Conservation (phyloP, 2,329 filamentous ascomycete species). For the Immersiporthe knoxdaviesiana region DNA sequence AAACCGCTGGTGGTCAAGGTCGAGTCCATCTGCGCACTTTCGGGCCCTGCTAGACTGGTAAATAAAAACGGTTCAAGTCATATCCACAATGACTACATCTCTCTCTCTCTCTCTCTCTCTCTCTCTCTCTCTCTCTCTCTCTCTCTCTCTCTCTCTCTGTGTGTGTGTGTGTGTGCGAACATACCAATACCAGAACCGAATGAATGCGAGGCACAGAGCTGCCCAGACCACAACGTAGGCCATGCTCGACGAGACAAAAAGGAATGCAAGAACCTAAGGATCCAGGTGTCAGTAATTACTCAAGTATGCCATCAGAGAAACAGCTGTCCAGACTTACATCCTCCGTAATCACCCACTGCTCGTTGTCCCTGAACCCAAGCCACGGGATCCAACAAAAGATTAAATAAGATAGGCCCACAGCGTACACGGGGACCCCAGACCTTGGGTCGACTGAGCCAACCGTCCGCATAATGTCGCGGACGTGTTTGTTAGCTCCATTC, state of each 20-base stretch:
- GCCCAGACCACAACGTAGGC: constrained; percentile 24
- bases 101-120: no score
- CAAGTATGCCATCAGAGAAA: no score
- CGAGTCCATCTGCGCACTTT: constrained; percentile 11
- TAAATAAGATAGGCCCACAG: constrained; percentile 19
- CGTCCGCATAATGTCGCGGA: background rate
- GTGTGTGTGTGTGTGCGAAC: background rate
- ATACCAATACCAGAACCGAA: constrained; percentile 22
- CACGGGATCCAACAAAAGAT: constrained; percentile 22
- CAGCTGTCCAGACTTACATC: constrained; percentile 16
- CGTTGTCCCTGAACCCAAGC: constrained; percentile 9
- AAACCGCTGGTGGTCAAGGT: constrained; percentile 10
- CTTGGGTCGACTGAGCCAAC: constrained; percentile 17
- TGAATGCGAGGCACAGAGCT: constrained; percentile 20
- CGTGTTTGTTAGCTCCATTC: background rate
- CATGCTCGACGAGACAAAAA: constrained; percentile 27
- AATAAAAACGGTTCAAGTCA: no score
- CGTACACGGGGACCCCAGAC: constrained; percentile 20
- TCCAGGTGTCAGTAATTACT: background rate
- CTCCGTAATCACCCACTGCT: background rate
- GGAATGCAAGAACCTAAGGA: constrained; percentile 17
- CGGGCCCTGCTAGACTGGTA: constrained; percentile 7
- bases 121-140: no score
- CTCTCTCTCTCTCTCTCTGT: no score
- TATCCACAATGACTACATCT: no score